Evolutionary conservation across 306 rosid species (phyloP).

Genomic region (Cucurbita argyrosperma): DNA sequence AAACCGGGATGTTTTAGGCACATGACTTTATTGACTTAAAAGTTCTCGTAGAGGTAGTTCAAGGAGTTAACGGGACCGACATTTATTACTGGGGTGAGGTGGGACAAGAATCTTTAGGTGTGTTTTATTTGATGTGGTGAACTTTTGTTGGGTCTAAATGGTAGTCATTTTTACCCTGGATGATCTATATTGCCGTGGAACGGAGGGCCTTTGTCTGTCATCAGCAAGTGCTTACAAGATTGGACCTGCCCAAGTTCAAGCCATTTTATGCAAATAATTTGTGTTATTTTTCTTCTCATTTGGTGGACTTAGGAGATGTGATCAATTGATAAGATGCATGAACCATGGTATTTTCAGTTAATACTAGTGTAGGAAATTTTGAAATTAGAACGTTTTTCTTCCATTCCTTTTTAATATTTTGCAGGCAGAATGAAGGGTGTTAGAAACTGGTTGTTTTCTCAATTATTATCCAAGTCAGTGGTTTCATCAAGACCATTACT

Average conservation of each 20-base stretch:
- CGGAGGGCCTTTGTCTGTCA: not conserved
- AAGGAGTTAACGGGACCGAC: not conserved
- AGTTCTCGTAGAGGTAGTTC: not conserved
- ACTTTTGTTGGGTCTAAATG: not conserved
- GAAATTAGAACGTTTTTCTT: not conserved
- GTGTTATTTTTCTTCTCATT: not conserved
- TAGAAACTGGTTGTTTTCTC: constrained; percentile 64
- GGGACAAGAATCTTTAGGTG: not conserved
- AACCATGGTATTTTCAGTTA: not conserved
- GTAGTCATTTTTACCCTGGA: not conserved
- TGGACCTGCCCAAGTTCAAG: not conserved
- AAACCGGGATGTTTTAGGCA: not conserved
- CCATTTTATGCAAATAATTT: not conserved
- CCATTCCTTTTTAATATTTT: not conserved
- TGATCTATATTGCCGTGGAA: too few relatives aligned
- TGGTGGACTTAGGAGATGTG: not conserved
- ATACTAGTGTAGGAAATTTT: not conserved
- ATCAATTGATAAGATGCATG: not conserved
- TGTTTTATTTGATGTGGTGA: not conserved
- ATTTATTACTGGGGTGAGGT: not conserved
- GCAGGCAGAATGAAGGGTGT: constrained; percentile 70
- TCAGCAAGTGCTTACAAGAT: not conserved
- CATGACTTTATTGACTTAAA: not conserved
- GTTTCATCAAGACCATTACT: constrained; percentile 51
- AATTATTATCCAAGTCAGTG: constrained; percentile 56